Percentiles rank a stretch among this genome's conserved stretches.
These are phyloP conservation scores for Podospora fimiseda DNA, from an alignment of 495 filamentous ascomycete genomes.

Conservation along the genomic window DNA sequence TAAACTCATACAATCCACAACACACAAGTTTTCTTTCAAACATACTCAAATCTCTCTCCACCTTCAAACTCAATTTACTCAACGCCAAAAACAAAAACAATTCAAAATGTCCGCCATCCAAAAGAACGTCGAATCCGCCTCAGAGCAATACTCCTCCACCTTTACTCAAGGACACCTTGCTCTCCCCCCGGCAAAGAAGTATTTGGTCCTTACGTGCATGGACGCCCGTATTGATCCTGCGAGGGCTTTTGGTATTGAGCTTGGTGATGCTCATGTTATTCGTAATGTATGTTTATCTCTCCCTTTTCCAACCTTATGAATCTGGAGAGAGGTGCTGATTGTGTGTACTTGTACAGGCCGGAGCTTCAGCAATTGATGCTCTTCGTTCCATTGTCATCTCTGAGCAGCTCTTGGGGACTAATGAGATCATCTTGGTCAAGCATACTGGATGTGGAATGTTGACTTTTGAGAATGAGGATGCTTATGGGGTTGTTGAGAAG, in stretches of 20 bases:
- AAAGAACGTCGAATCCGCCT: conserved; percentile 50
- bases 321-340: too few relatives aligned
- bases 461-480: conserved; percentile 64
- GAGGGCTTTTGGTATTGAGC: conserved; percentile 62
- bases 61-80: background rate
- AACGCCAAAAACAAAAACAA: background rate
- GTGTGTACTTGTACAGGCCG: too few relatives aligned
- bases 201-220: conserved; percentile 69
- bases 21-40: too few relatives aligned
- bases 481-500: conserved; percentile 49
- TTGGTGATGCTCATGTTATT: conserved; percentile 77
- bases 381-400: conserved; percentile 72
- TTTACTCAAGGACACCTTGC: conserved; percentile 61
- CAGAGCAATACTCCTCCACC: conserved; percentile 52
- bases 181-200: conserved; percentile 69
- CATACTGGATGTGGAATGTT: conserved; percentile 81
- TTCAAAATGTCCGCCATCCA: conserved; percentile 37
- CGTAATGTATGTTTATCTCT: conserved; percentile 50
- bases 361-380: conserved; percentile 60
- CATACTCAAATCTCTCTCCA: background rate
- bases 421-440: conserved; percentile 70
- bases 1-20: background rate
- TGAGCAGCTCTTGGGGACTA: conserved; percentile 75
- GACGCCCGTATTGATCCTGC: conserved; percentile 74
- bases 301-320: too few relatives aligned